Evolutionary conservation across 768 basidiomycete genomes (phyloP), one percentile per base, ranked within the genome.

Genomic region (Exidia glandulosa): DNA sequence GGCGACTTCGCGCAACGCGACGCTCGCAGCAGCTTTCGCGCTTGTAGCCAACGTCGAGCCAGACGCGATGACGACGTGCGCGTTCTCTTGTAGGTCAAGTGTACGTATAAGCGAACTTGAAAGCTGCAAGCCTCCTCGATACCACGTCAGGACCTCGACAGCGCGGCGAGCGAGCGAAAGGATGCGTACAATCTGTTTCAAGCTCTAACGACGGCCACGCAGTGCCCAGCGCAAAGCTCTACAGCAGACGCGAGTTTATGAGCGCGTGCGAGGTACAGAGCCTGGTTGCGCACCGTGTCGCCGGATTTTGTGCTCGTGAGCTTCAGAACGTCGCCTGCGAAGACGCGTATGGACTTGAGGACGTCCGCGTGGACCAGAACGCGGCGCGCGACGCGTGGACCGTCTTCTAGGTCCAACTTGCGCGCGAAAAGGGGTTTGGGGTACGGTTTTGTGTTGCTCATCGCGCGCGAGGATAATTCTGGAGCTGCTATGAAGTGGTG

Each of bases 131-230:
- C 71, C 88, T 90, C 63, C 52, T 65, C 13, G n/a, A 48, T 30
- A 27, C 60, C n/a, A n/a, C n/a, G n/a, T n/a, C n/a, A n/a, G 59
- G 32, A 29, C 33, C 48, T 5, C 29, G 60, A 54, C 30, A 25
- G 16, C 57, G 25, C 37, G 60, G 60, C 45, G 45, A 57, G 50
- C 59, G 55, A 60, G 59, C 31, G 57, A 55, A 23, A 59, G 45
- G 58, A 57, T 34, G 10, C 83, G 66, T 69, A 87, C 89, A 74
- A 62, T 83, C 79, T 57, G 76, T 77, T 30, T 81, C 68, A 58
- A 85, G 58, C 7, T 87, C 85, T 48, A 78, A 66, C 37, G 85
- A 86, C n/a, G 88, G 88, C 89, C 89, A 91, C 65, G 81, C 78
- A 52, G 84, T 73, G 4, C 89, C 90, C 58, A 90, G 74, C 13